phyloP scores from a whole-genome alignment of 164 flowering plant species.

The Piper betle region DNA sequence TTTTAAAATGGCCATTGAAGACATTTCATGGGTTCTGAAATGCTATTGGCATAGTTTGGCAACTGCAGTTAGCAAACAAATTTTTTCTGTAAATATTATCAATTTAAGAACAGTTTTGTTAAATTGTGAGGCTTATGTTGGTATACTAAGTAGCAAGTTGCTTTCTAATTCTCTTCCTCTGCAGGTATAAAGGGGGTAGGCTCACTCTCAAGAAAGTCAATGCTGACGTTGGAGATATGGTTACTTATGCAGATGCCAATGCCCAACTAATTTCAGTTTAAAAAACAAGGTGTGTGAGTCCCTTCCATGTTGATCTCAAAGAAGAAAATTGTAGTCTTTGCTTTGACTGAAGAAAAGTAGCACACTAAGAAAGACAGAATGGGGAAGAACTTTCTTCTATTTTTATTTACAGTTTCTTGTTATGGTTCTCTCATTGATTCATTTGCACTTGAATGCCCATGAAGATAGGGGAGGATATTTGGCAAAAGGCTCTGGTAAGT shows the following conservation, averaged over 20 bases:
- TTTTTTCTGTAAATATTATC: too few relatives aligned
- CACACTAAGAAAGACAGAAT: too few relatives aligned
- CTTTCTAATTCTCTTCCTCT: constrained; percentile 9
- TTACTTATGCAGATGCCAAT: constrained; percentile 77
- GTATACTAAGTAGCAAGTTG: constrained; percentile 57
- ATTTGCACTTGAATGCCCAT: constrained; percentile 9
- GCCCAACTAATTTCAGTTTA: constrained; percentile 73
- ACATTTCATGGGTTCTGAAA: too few relatives aligned
- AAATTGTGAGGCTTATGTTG: constrained; percentile 43
- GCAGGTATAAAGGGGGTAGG: constrained; percentile 94
- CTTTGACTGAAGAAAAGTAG: too few relatives aligned
- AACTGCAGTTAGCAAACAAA: too few relatives aligned
- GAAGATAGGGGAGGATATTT: constrained; percentile 60
- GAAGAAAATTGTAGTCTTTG: too few relatives aligned
- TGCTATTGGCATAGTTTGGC: too few relatives aligned
- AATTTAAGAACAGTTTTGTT: constrained; percentile 23
- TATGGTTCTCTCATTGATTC: background rate
- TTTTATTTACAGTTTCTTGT: constrained; percentile 12
- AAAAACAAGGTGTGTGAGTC: constrained; percentile 59
- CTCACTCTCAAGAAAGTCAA: constrained; percentile 86
- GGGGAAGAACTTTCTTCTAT: background rate
- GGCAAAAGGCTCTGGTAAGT: constrained; percentile 88
- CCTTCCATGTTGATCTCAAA: background rate
- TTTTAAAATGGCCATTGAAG: too few relatives aligned
- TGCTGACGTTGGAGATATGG: constrained; percentile 83